These are phyloP conservation scores for Beauveria scarabaeidicola DNA, from an alignment of 2,329 filamentous ascomycete genomes.

Conservation along the genomic window DNA sequence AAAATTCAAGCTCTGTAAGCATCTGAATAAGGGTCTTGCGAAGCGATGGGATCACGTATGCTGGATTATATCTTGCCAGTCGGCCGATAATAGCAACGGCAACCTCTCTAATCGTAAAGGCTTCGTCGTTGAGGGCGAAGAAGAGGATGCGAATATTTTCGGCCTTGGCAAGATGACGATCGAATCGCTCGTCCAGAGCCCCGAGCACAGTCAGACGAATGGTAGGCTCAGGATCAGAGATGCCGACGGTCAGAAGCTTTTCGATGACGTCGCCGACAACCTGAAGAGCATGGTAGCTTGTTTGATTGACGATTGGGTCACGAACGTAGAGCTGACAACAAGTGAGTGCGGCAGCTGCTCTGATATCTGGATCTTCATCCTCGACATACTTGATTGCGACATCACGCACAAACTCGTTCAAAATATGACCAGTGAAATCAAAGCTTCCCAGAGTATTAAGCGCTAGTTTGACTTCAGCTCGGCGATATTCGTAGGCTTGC, in stretches of 20 bases:
- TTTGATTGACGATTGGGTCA: slow-evolving; percentile 96
- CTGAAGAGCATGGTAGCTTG: slow-evolving; percentile 91
- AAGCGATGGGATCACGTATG: slow-evolving; percentile 92
- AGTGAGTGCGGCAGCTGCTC: slow-evolving; percentile 88
- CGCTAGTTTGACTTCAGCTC: slow-evolving; percentile 84
- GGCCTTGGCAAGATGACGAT: slow-evolving; percentile 91
- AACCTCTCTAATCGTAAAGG: slow-evolving; percentile 86
- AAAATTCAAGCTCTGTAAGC: slow-evolving; percentile 91
- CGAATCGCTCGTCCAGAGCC: slow-evolving; percentile 87
- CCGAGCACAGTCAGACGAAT: slow-evolving; percentile 84
- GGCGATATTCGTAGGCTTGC: slow-evolving; percentile 68
- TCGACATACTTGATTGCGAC: slow-evolving; percentile 98
- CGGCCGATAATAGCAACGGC: slow-evolving; percentile 95
- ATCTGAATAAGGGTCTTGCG: slow-evolving; percentile 94
- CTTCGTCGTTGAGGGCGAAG: slow-evolving; percentile 89
- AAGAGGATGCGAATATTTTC: slow-evolving; percentile 96
- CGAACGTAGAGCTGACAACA: slow-evolving; percentile 96
- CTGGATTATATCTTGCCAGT: slow-evolving; percentile 82
- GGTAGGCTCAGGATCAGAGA: slow-evolving; percentile 81
- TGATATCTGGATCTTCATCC: slow-evolving; percentile 86
- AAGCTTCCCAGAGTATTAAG: slow-evolving; percentile 96
- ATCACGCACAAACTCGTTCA: slow-evolving; percentile 98
- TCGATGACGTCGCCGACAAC: slow-evolving; percentile 98
- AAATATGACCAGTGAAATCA: slow-evolving; percentile 82
- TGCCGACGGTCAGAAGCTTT: slow-evolving; percentile 86